Base-by-base conservation (phyloP, 306 rosid genomes). In the Urtica urens region DNA sequence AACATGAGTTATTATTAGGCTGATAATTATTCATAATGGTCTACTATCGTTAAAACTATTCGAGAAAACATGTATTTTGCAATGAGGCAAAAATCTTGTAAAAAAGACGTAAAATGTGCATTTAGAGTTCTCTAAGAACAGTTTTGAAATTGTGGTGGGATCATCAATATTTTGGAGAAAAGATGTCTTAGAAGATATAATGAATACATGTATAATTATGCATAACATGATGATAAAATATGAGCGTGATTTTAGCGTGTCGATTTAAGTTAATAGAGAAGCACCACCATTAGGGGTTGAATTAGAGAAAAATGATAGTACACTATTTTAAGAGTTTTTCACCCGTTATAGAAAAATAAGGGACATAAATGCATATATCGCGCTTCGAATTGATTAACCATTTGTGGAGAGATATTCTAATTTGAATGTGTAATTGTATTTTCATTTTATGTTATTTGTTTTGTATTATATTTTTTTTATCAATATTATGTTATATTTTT, bases 141-240 rank as follows among this genome's bases (percentile, higher is more conserved):
- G 38, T 3, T 57, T 57, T 11, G 53, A 12, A 22, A 45, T 57
- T 45, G 34, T 57, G 3, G 9, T 16, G 9, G 24, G 25, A 24
- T 35, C 5, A 1, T 3, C 33, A 21, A 13, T 0, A 0, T 15
- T 17, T 42, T 58, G 23, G 37, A 9, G 18, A 3, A 3, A 23
- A 16, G 10, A 15, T 1, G 27, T 10, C 0, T 15, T 58, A 9
- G 11, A 23, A 18, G 37, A 33, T 9, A 57, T 46, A 19, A 33
- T 30, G 18, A 29, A 10, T 13, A 15, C 53, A 13, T 56, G 61
- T 22, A 57, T 57, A 6, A 44, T 31, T 18, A 31, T 57, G 43
- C 45, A 22, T 7, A 57, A 30, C 7, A 57, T 30, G 53, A 58
- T 58, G 23, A 24, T 58, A 14, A 14, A 31, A 10, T 19, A 58